Base-by-base conservation (phyloP, 2,329 filamentous ascomycete species). In the Nannizzia gypsea region DNA sequence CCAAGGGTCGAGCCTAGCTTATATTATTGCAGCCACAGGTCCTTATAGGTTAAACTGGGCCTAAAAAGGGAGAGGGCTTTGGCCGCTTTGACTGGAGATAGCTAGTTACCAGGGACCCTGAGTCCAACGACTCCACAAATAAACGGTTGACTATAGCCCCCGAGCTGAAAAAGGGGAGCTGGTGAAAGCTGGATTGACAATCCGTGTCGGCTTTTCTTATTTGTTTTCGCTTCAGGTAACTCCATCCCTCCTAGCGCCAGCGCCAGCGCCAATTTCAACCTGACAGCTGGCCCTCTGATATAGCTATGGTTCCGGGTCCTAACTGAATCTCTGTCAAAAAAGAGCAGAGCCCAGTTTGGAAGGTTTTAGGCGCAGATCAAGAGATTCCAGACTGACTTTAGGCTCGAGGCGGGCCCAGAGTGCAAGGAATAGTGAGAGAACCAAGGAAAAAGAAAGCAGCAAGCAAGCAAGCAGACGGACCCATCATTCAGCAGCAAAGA, bases 341-440 rank as follows among this genome's bases (percentile, higher is more conserved):
- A 34, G 44, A 9, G 17, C 48, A 34, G 26, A 31, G 28, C 26
- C 26, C 48, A 13, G 13, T n/a, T n/a, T 11, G 13, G 48, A 31
- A 54, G 38, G 54, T 38, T 56, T 56, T 56, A 56, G 54, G 54
- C 54, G 34, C 54, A 56, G 31, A 56, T 40, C 54, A 40, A 42
- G 38, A 56, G 54, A 56, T 56, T 56, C 54, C 54, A 56, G 54
- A 56, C 54, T 56, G 54, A 42, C 54, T 56, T 56, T 56, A 56
- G 54, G 54, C 54, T 56, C 54, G 38, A 56, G 31, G 38, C 54
- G 54, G 54, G 31, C 54, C 54, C 54, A 56, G 34, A 20, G 54
- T 56, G 38, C 54, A 56, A 40, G 54, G 54, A 42, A 56, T 34
- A 42, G 54, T 17, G 38, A 56, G 34, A 36, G 38, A 56, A 42